Evolutionary conservation across 495 filamentous ascomycete genomes (phyloP), one percentile per base, ranked within the genome.

Genomic region (Lepidopterella palustris): DNA sequence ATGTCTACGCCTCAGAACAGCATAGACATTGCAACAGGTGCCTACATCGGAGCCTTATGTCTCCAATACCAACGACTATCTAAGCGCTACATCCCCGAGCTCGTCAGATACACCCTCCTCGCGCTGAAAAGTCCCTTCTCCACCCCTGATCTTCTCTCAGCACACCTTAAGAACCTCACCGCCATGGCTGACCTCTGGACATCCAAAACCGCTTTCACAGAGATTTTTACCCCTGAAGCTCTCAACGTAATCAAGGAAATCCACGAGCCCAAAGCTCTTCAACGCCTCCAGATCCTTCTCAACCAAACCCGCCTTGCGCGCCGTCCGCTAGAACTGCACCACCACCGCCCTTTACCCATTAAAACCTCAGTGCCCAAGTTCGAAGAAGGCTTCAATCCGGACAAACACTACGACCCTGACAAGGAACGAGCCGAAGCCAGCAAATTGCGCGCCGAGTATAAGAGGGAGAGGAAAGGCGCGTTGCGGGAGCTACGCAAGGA

Each of bases 351-450:
- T 0, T 80, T 95, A 4, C 84, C 95, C 13, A 96, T 99, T 74
- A 89, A 90, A 67, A 83, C 84, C 8, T 84, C 85, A 47, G 85
- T 96, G 24, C 93, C 93, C 65, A 97, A 96, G 75, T 99, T 97
- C 78, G 95, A 99, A 76, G 91, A 96, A 71, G 77, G 82, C 62
- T 99, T 90, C 83, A 90, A 92, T 71, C 93, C 91, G 11, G 82
- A 89, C 78, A 91, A 88, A 73, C 92, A 95, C 79, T 96, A 97
- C 80, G 93, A 99, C 67, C 89, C 90, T 0, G 85, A 97, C 71
- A 82, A 83, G 53, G 91, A 93, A 69, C 87, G 93, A 25, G 81
- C 85, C n/a, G 90, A 95, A 60, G 63, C 83, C 48, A 83, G 82
- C 63, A 90, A 89, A 66, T 79, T 99, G 67, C 84, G 82, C 74